Conservation (phyloP, 1,284 basidiomycete genomes). For the Cystobasidium pallidum region DNA sequence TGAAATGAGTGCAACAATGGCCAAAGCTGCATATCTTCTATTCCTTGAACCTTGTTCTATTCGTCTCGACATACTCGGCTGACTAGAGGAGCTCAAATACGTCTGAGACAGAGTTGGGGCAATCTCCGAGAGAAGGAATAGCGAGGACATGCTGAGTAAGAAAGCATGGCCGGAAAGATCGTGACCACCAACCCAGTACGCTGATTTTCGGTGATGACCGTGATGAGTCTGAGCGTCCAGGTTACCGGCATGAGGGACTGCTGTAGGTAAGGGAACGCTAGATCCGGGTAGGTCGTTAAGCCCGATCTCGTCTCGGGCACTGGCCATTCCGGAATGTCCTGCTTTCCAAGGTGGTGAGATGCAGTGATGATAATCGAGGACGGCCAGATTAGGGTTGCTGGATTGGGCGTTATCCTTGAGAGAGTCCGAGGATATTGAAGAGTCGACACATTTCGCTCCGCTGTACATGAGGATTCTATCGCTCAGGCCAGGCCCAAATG, state of each 20-base stretch:
- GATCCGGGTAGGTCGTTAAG: not conserved
- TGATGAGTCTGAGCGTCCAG: not conserved
- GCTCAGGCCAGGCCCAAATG: slow-evolving; percentile 83
- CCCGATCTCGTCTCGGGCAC: slow-evolving; percentile 8
- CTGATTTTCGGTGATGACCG: slow-evolving; percentile 15
- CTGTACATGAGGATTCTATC: slow-evolving; percentile 74
- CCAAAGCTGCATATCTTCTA: slow-evolving; percentile 28
- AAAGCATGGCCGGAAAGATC: slow-evolving; percentile 95
- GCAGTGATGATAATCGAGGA: slow-evolving; percentile 39
- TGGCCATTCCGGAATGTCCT: not conserved
- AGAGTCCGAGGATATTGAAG: slow-evolving; percentile 40
- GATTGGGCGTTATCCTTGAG: slow-evolving; percentile 31
- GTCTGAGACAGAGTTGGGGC: slow-evolving; percentile 55
- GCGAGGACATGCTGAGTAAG: slow-evolving; percentile 77
- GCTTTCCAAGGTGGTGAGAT: slow-evolving; percentile 25
- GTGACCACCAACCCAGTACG: slow-evolving; percentile 69
- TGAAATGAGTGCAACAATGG: slow-evolving; percentile 63
- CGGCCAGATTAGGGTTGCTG: slow-evolving; percentile 24
- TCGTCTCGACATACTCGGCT: slow-evolving; percentile 5
- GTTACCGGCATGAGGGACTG: not conserved
- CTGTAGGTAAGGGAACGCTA: not conserved
- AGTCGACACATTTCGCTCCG: slow-evolving; percentile 75
- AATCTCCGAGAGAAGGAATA: slow-evolving; percentile 80
- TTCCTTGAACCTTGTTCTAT: slow-evolving; percentile 22
- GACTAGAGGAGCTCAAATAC: slow-evolving; percentile 11